phyloP scores from a whole-genome alignment of 192 early-diverging fungal species.

The Funneliformis geosporum region DNA sequence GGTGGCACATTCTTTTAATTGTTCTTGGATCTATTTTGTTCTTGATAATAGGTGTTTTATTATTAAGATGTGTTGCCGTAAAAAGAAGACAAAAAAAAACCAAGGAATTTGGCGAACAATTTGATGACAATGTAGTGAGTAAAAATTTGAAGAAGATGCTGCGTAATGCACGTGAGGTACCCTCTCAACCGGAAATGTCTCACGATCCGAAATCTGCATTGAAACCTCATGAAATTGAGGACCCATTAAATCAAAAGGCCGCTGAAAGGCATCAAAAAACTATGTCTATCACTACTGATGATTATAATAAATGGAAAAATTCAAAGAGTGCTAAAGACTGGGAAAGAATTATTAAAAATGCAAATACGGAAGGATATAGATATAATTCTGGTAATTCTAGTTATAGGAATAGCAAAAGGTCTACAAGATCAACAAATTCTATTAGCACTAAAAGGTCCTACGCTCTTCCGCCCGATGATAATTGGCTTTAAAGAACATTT shows the following conservation, averaged over 20 bases:
- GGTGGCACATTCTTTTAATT: constrained; percentile 30
- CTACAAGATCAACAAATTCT: neutral
- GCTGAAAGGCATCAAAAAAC: neutral
- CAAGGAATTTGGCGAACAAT: constrained; percentile 3
- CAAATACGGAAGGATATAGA: neutral
- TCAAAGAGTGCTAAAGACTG: neutral
- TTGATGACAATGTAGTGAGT: neutral
- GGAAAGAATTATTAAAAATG: neutral
- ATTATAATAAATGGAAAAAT: constrained; percentile 1
- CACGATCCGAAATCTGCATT: neutral
- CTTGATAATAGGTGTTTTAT: neutral
- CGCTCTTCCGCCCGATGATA: neutral
- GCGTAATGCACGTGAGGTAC: neutral
- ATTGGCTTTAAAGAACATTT: constrained; percentile 15
- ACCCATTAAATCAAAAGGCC: neutral
- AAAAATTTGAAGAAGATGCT: neutral
- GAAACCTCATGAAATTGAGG: neutral
- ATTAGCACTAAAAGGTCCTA: neutral
- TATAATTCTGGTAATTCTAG: neutral
- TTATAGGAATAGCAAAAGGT: neutral
- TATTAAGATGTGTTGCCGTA: constrained; percentile 21
- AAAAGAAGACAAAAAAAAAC: constrained; percentile 14
- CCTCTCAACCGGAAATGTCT: constrained; percentile 6
- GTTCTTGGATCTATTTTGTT: neutral
- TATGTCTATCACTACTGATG: neutral